These are phyloP conservation scores for Lindgomyces ingoldianus DNA, from an alignment of 495 filamentous ascomycete species.

Conservation along the genomic window DNA sequence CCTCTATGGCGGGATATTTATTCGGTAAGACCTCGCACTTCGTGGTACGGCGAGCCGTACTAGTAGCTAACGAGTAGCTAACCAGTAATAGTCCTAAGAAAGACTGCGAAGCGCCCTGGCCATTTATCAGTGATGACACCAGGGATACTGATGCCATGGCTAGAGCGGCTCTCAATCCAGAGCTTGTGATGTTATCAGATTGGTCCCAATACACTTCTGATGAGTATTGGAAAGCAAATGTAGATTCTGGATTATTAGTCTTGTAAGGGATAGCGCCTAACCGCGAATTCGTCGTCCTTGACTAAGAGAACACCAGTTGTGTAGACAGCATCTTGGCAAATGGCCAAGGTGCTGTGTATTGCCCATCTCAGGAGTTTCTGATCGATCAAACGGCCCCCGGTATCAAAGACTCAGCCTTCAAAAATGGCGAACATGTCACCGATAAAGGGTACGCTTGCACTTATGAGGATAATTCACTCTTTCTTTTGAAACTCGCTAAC, in stretches of 20 bases:
- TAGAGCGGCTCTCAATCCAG: background rate
- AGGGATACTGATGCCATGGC: background rate
- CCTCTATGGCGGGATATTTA: background rate
- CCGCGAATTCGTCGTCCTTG: background rate
- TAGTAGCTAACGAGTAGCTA: no score
- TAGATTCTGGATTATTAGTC: background rate
- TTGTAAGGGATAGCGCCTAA: background rate
- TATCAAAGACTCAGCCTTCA: background rate
- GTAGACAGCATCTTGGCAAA: conserved; percentile 56
- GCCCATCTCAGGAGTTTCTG: conserved; percentile 41
- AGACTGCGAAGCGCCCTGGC: background rate
- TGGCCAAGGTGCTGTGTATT: conserved; percentile 53
- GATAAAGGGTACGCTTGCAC: background rate
- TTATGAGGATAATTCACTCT: no score
- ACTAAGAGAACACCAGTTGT: conserved; percentile 47
- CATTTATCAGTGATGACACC: background rate
- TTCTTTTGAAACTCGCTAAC: background rate
- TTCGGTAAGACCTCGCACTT: background rate
- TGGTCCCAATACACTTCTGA: background rate
- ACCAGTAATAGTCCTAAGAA: background rate
- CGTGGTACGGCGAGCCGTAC: no score
- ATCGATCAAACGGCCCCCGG: background rate
- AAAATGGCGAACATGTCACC: background rate
- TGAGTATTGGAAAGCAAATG: background rate
- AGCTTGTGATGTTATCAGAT: background rate